phyloP scores from a whole-genome alignment of 129 eudicot genomes.

The Pulicaria dysenterica region DNA sequence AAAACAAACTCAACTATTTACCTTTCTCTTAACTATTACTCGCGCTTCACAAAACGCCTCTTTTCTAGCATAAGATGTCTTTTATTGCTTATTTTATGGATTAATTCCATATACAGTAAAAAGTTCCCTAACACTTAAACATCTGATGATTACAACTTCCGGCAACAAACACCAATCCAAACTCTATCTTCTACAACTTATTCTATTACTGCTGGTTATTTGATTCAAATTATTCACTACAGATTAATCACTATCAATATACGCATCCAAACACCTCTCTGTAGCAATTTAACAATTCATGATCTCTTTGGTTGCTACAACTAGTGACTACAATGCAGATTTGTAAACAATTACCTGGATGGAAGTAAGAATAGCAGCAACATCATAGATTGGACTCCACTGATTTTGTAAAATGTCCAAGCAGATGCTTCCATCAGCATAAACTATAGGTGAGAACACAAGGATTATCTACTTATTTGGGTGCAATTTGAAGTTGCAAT shows the following conservation, averaged over 20 bases:
- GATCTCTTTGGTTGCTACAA: no score
- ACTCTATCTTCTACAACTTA: background rate
- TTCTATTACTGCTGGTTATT: background rate
- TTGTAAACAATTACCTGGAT: conserved; percentile 47
- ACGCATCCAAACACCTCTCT: background rate
- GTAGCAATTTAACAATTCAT: no score
- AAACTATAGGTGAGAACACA: conserved; percentile 34
- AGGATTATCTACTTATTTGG: no score
- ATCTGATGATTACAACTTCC: background rate
- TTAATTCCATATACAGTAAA: background rate
- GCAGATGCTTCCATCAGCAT: conserved; percentile 76
- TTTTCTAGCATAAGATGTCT: background rate
- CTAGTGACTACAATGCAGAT: no score
- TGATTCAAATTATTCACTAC: background rate
- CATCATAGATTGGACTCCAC: conserved; percentile 83
- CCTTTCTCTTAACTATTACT: background rate
- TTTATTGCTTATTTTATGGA: background rate
- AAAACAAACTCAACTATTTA: background rate
- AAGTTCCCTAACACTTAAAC: background rate
- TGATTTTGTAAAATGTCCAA: conserved; percentile 76
- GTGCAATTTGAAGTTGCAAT: no score
- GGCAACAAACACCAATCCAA: background rate
- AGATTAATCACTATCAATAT: background rate
- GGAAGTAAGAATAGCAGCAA: conserved; percentile 76
- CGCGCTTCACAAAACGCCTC: background rate